Percentiles rank a stretch among this genome's conserved stretches.
phyloP scores from a whole-genome alignment of 2,329 filamentous ascomycete genomes.

The Paecilomyces dactylethromorphus region DNA sequence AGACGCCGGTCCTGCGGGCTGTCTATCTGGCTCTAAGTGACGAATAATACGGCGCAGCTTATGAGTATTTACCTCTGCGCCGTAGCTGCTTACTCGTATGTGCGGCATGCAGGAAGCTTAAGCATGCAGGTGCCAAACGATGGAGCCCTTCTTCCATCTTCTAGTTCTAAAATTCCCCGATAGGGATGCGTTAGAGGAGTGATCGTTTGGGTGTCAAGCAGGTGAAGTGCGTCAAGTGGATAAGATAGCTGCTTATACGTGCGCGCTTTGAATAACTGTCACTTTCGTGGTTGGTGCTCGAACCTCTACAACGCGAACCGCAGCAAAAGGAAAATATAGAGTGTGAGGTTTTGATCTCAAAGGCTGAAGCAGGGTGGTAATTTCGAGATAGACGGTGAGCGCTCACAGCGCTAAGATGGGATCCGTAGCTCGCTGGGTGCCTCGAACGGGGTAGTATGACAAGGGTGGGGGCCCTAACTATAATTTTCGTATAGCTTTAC shows the following conservation, averaged over 20 bases:
- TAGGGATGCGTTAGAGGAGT: neutral
- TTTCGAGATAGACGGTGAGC: neutral
- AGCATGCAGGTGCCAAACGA: neutral
- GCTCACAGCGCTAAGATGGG: neutral
- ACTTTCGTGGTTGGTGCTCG: neutral
- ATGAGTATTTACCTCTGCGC: neutral
- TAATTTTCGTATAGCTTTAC: neutral
- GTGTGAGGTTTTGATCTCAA: neutral
- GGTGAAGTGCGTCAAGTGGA: neutral
- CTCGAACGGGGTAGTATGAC: neutral
- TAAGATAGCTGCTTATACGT: neutral
- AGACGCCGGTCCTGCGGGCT: neutral
- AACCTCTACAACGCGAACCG: neutral
- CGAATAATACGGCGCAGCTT: neutral
- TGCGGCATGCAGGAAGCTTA: neutral
- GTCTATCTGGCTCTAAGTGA: neutral
- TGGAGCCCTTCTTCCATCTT: neutral
- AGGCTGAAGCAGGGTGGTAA: neutral
- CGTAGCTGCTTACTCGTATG: neutral
- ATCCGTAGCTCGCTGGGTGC: neutral
- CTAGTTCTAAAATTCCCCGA: neutral
- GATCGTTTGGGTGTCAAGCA: neutral
- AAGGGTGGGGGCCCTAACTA: neutral
- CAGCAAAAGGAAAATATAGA: neutral
- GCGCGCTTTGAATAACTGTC: neutral